phyloP scores from a whole-genome alignment of 495 filamentous ascomycete genomes.

The Parmelia sp. region DNA sequence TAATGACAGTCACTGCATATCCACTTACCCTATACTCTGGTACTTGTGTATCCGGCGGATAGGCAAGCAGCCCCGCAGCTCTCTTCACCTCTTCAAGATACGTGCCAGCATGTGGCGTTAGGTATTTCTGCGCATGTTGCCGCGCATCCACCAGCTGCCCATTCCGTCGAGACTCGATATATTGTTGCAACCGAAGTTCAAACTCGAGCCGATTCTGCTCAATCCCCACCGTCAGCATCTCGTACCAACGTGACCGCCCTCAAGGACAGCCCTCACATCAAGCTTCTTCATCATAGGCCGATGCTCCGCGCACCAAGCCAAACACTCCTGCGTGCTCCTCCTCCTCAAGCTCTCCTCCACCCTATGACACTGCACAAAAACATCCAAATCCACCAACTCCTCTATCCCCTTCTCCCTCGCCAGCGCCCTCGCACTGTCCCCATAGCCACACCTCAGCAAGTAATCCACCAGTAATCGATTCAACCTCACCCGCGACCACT shows the following conservation, averaged over 20 bases:
- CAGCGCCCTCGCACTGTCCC: conserved; percentile 65
- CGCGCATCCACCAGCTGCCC: conserved; percentile 70
- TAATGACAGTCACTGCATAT: background rate
- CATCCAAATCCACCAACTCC: conserved; percentile 80
- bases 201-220: conserved; percentile 80
- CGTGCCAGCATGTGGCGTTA: conserved; percentile 58
- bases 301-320: conserved; percentile 89
- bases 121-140: conserved; percentile 70
- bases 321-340: conserved; percentile 67
- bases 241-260: background rate
- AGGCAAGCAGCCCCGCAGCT: conserved; percentile 76
- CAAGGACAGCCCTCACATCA: conserved; percentile 45
- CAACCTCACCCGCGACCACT: conserved; percentile 74
- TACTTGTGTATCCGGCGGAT: conserved; percentile 51
- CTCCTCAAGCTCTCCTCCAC: conserved; percentile 64
- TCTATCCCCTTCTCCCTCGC: conserved; percentile 65
- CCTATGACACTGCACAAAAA: conserved; percentile 74
- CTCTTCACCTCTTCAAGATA: conserved; percentile 62
- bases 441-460: conserved; percentile 75
- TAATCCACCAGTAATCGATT: conserved; percentile 87
- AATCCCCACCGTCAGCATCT: conserved; percentile 28
- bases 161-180: conserved; percentile 77
- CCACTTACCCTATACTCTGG: conserved; percentile 58
- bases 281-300: conserved; percentile 79
- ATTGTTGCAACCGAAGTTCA: conserved; percentile 91